Percentiles rank a stretch among this genome's conserved stretches.
These are phyloP conservation scores for Xylaria longipes DNA, from an alignment of 495 filamentous ascomycete species.

Conservation along the genomic window DNA sequence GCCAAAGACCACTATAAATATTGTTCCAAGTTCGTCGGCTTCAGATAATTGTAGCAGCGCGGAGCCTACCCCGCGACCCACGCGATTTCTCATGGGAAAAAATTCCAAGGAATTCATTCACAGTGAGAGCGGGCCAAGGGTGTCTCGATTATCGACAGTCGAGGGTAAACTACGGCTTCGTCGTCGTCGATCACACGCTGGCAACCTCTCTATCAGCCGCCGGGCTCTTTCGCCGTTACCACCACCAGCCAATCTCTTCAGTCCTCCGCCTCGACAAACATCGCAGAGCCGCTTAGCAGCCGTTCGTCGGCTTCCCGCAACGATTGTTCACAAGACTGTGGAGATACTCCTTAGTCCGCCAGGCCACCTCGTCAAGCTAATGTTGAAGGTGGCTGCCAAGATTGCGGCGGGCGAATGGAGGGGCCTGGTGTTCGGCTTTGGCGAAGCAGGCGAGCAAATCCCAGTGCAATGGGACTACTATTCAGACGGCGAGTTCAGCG, in stretches of 20 bases:
- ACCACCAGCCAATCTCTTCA: conserved; percentile 67
- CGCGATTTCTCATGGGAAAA: neutral
- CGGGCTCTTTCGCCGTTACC: conserved; percentile 75
- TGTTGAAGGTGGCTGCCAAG: conserved; percentile 78
- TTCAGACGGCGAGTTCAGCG: conserved; percentile 51
- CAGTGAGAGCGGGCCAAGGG: neutral
- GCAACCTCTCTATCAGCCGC: conserved; percentile 57
- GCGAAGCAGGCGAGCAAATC: conserved; percentile 57
- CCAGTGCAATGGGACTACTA: conserved; percentile 63
- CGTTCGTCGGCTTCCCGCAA: conserved; percentile 64
- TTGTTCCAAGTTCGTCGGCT: conserved; percentile 24
- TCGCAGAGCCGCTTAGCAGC: conserved; percentile 43
- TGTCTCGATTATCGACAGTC: conserved; percentile 26
- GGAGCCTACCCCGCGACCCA: neutral
- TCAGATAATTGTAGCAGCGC: conserved; percentile 1
- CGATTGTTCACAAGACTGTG: conserved; percentile 76
- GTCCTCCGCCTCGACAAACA: conserved; percentile 49
- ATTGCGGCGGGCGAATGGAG: conserved; percentile 70
- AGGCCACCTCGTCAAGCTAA: conserved; percentile 72
- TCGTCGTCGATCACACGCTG: conserved; percentile 32
- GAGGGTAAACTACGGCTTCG: conserved; percentile 25
- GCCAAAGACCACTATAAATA: conserved; percentile 37
- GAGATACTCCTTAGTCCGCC: conserved; percentile 78
- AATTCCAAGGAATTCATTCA: neutral
- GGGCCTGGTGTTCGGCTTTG: conserved; percentile 55